phyloP scores from a whole-genome alignment of 495 filamentous ascomycete species.

The Lepraria neglecta region DNA sequence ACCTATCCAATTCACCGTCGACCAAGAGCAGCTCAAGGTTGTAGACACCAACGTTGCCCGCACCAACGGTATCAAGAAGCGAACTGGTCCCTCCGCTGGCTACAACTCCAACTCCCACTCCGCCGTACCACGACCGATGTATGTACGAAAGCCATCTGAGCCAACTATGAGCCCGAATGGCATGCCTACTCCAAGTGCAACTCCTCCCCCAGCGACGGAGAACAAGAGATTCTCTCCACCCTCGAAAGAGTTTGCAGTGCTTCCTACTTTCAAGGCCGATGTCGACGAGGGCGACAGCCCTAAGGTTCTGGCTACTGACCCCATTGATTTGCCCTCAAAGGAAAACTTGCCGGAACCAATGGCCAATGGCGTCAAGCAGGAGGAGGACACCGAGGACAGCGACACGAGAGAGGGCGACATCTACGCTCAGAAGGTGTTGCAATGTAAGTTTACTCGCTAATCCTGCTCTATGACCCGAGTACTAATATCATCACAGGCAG shows the following conservation, averaged over 20 bases:
- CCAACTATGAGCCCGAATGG: constrained; percentile 46
- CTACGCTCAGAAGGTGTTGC: constrained; percentile 82
- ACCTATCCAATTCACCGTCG: constrained; percentile 98
- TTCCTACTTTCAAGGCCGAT: constrained; percentile 59
- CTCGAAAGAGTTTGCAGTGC: constrained; percentile 42
- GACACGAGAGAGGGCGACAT: constrained; percentile 76
- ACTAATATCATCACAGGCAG: constrained; percentile 38
- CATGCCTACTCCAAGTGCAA: constrained; percentile 54
- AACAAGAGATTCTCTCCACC: constrained; percentile 32
- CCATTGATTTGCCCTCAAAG: constrained; percentile 45
- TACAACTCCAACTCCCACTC: constrained; percentile 43
- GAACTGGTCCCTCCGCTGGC: constrained; percentile 44
- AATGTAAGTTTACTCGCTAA: constrained; percentile 47
- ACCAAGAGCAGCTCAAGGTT: constrained; percentile 91
- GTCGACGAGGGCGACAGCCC: constrained; percentile 66
- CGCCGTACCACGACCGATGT: constrained; percentile 56
- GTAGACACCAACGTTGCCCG: constrained; percentile 75
- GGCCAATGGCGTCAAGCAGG: constrained; percentile 48
- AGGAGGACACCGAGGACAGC: constrained; percentile 61
- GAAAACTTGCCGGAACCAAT: constrained; percentile 54
- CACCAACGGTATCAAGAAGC: constrained; percentile 58
- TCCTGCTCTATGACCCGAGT: not conserved
- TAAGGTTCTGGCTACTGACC: constrained; percentile 65
- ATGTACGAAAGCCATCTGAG: constrained; percentile 46
- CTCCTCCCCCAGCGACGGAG: constrained; percentile 42